Evolutionary conservation across 208 protist genomes (phyloP).

Genomic region (Entamoeba nuttalli): DNA sequence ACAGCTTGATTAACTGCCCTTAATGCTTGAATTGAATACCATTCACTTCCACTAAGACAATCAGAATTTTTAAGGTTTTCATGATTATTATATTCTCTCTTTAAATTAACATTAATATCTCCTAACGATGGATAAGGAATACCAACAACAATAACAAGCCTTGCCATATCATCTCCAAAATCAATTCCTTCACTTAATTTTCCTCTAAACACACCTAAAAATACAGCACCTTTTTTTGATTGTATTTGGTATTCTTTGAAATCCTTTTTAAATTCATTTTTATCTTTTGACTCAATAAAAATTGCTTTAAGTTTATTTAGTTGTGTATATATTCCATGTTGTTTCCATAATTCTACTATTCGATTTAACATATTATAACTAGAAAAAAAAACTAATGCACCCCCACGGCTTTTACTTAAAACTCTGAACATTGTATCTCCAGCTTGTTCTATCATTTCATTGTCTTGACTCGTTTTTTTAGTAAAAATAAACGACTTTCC

Average conservation of each 20-base stretch:
- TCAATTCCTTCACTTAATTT: constrained; percentile 27
- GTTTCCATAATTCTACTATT: no score
- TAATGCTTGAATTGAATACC: not conserved
- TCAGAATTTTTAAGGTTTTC: not conserved
- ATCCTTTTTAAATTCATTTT: no score
- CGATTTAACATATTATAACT: no score
- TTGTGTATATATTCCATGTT: no score
- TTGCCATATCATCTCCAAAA: constrained; percentile 7
- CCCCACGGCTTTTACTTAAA: no score
- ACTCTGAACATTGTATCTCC: no score
- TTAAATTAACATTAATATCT: not conserved
- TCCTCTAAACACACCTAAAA: constrained; percentile 20
- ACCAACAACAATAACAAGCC: constrained; percentile 22
- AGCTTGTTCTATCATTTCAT: no score
- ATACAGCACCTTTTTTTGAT: not conserved
- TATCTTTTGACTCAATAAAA: no score
- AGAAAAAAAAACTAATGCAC: no score
- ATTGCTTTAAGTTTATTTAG: no score
- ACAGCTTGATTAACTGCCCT: not conserved
- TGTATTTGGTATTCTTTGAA: not conserved
- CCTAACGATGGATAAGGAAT: constrained; percentile 12
- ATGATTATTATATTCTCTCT: not conserved
- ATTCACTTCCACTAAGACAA: not conserved
- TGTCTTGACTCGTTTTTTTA: not conserved
- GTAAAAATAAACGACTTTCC: not conserved